Base-by-base conservation (phyloP, 371 early-diverging fungal genomes). In the Funneliformis caledonium region DNA sequence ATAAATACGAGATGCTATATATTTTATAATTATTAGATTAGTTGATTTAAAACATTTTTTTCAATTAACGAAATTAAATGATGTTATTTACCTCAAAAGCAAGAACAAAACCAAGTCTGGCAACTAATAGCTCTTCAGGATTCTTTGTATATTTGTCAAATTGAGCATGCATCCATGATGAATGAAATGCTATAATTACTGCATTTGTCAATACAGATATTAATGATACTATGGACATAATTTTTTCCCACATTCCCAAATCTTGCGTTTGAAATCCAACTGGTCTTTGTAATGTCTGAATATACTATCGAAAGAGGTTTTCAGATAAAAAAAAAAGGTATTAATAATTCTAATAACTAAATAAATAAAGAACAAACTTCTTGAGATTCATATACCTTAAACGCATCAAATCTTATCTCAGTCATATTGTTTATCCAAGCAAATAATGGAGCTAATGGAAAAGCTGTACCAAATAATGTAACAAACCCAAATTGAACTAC, bases 401-500 rank as follows among this genome's bases (percentile, higher is more conserved):
- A 84, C 11, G 84, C 87, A 85, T 90, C 91, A 11, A 87, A 82
- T 22, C 91, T 88, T 45, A 90, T 84, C 79, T 91, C 92, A 59
- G 89, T 65, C 4, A 86, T 14, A 69, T 92, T 92, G 82, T 90
- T 89, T 33, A 91, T 9, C 65, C 88, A 83, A 10, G 91, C 91
- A 84, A 91, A 89, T 45, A 90, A 81, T 11, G 93, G 91, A 2
- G 92, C 92, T 26, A 93, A 82, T 9, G 92, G 92, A 81, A 92
- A 92, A 19, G 90, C 88, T n/a, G 83, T 78, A 4, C 86, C 87
- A 82, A 93, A 93, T 48, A 93, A 76, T 5, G 88, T 84, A 64
- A 92, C 84, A 85, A 87, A 91, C 5, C 92, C 93, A 85, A 91
- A 91, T 84, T 93, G 92, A 33, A 90, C 81, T 37, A 87, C 86